These are phyloP conservation scores for Lachancea sp. DNA, from an alignment of 805 yeast species.

Conservation along the genomic window DNA sequence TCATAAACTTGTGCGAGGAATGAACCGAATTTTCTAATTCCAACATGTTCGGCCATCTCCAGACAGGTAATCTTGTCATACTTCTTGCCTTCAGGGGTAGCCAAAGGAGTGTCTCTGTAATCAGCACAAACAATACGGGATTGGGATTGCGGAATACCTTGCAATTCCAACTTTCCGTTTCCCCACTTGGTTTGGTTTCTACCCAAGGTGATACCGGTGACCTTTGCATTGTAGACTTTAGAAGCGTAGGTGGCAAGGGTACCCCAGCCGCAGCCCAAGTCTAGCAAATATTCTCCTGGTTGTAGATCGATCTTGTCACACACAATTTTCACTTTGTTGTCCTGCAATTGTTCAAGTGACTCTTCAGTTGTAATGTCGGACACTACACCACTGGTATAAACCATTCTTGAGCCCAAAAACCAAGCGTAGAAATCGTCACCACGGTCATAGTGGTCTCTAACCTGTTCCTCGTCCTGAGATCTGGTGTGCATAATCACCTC, in stretches of 20 bases:
- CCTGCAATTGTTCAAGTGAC: constrained; percentile 75
- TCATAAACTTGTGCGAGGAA: constrained; percentile 77
- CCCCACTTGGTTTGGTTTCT: constrained; percentile 90
- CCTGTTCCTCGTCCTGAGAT: constrained; percentile 95
- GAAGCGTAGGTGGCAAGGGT: constrained; percentile 82
- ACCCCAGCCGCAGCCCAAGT: constrained; percentile 96
- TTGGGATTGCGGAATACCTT: constrained; percentile 64
- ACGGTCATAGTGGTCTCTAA: constrained; percentile 90
- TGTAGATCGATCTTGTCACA: constrained; percentile 77
- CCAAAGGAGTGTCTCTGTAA: constrained; percentile 83
- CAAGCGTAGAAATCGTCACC: constrained; percentile 93
- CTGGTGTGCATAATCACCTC: constrained; percentile 88
- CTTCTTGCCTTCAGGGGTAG: constrained; percentile 39
- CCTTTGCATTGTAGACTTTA: constrained; percentile 72
- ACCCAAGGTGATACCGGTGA: constrained; percentile 87
- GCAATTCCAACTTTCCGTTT: constrained; percentile 57
- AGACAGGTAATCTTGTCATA: constrained; percentile 85
- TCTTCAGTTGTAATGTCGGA: constrained; percentile 65
- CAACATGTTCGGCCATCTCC: constrained; percentile 96
- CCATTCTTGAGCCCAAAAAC: constrained; percentile 93
- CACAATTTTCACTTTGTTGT: constrained; percentile 79
- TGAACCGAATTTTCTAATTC: constrained; percentile 71
- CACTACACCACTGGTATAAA: constrained; percentile 83
- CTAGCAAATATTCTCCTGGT: constrained; percentile 69
- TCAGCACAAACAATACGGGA: constrained; percentile 74